Evolutionary conservation across 345 rosid genomes (phyloP), one percentile per base, ranked within the genome.

Genomic region (Ceriops zippeliana): DNA sequence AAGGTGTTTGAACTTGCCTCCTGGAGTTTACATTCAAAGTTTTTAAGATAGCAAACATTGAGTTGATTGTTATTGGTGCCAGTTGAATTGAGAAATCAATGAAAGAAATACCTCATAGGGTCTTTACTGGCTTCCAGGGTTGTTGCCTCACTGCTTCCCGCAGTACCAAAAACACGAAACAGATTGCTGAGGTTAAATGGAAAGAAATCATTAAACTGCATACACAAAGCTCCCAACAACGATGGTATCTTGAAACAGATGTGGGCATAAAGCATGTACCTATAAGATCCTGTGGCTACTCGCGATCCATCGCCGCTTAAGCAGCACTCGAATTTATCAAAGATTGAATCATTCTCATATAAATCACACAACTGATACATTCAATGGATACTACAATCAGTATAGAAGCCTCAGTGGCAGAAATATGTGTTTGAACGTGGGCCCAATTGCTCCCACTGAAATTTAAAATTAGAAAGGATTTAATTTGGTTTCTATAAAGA

Each of bases 281-380:
- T 84, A 83, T 88, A 88, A 58, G 93, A 88, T 75, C 93, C 93
- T 21, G 93, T 86, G 8, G 93, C 93, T 63, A 83, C 84, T 61
- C 87, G 85, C 32, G 52, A 64, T 52, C 93, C 90, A 49, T 85
- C 86, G 58, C 89, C 86, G 61, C 89, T 85, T 24, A 85, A 70
- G 71, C 86, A 83, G 68, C 89, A 83, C 77, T 85, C 89, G 8
- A 85, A 85, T 75, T 85, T 85, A 75, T 85, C 89, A 58, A 85
- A 85, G 81, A 85, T 83, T 20, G 86, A 85, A 78, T 85, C 89
- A 47, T 82, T 87, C 75, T 87, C 91, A 34, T 88, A 88, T 71
- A 88, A 71, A 80, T 88, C 93, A 64, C 87, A 88, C 1, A 88
- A 82, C 93, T 88, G 84, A 63, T 31, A 24, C 59, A 56, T 24